Percentiles rank a stretch among this genome's conserved stretches.
Evolutionary conservation across 306 rosid species (phyloP).

Genomic region (Gastrolobium villosum): DNA sequence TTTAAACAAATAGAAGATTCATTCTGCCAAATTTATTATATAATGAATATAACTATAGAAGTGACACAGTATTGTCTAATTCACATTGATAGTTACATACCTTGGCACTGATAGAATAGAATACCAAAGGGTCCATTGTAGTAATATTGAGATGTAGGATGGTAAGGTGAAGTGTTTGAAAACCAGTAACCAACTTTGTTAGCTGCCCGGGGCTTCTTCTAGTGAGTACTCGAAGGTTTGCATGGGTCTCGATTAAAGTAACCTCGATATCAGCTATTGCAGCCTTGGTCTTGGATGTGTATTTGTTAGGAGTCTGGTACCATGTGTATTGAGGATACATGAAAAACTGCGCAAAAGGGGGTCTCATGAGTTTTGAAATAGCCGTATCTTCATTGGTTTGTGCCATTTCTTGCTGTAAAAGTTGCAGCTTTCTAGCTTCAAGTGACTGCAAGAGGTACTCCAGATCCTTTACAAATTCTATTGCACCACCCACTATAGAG

Average conservation of each 20-base stretch:
- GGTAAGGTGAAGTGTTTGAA: slow-evolving; percentile 73
- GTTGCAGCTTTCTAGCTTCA: slow-evolving; percentile 79
- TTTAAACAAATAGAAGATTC: background rate
- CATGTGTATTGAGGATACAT: slow-evolving; percentile 70
- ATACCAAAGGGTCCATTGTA: slow-evolving; percentile 68
- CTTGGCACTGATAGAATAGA: slow-evolving; percentile 90
- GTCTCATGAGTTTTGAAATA: slow-evolving; percentile 48
- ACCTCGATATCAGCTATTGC: slow-evolving; percentile 92
- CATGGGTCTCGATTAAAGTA: slow-evolving; percentile 89
- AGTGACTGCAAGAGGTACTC: slow-evolving; percentile 80
- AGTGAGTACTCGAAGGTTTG: slow-evolving; percentile 78
- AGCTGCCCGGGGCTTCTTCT: slow-evolving; percentile 64
- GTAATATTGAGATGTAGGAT: slow-evolving; percentile 90
- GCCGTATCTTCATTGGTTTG: slow-evolving; percentile 45
- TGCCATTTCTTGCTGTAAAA: slow-evolving; percentile 50
- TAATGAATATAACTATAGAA: background rate
- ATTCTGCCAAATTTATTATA: background rate
- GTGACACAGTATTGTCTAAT: background rate
- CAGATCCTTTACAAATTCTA: slow-evolving; percentile 88
- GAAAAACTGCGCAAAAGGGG: slow-evolving; percentile 74
- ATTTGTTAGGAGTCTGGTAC: slow-evolving; percentile 72
- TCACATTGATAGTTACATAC: slow-evolving; percentile 48
- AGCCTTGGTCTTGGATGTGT: slow-evolving; percentile 66
- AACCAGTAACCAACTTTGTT: slow-evolving; percentile 71
- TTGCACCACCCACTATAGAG: slow-evolving; percentile 96